Evolutionary conservation across 441 rosid genomes (phyloP).

Genomic region (Gossypium gossypioides): DNA sequence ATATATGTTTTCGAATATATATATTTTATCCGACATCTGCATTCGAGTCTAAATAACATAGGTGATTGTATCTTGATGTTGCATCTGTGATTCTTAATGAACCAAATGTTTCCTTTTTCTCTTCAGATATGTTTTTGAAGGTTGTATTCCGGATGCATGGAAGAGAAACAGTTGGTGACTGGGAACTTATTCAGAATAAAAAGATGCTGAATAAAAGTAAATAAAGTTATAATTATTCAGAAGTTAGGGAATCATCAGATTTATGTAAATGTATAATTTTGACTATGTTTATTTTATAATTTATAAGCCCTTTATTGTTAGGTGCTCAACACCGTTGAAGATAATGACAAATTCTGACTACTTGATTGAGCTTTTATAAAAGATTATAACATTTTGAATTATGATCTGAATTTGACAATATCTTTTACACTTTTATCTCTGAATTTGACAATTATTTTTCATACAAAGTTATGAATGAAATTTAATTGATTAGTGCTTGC

Average conservation of each 20-base stretch:
- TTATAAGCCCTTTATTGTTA: not conserved
- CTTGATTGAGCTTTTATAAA: no score
- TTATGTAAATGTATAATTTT: constrained; percentile 16
- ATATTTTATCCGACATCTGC: no score
- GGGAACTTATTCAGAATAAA: constrained; percentile 3
- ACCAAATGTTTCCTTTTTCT: no score
- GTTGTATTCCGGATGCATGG: not conserved
- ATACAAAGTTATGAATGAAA: not conserved
- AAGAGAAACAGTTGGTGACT: not conserved
- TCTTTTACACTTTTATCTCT: no score
- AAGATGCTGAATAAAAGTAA: no score
- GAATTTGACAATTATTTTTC: no score
- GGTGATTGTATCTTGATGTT: not conserved
- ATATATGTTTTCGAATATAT: no score
- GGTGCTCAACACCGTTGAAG: not conserved
- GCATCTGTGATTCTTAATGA: not conserved
- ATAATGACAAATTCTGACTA: not conserved
- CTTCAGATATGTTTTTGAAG: not conserved
- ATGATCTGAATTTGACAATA: no score
- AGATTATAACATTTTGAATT: no score
- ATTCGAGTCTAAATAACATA: no score
- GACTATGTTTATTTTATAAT: not conserved
- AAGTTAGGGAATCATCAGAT: not conserved
- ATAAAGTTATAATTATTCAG: not conserved
- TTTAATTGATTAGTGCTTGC: not conserved